These are phyloP conservation scores for Prunus salicina DNA, from an alignment of 306 rosid genomes.

Conservation along the genomic window DNA sequence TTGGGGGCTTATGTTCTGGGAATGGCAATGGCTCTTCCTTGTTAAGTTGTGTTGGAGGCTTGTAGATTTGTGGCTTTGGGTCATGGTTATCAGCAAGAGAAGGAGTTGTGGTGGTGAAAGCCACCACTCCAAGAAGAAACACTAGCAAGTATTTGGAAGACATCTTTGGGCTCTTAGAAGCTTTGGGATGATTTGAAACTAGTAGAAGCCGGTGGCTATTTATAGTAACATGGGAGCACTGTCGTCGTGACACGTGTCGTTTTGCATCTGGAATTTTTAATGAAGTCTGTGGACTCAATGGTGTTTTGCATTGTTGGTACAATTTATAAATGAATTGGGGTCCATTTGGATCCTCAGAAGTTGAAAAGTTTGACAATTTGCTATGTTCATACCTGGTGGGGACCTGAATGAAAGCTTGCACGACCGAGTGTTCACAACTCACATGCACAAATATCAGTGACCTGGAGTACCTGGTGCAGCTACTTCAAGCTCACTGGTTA, in stretches of 20 bases:
- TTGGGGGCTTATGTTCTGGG: background rate
- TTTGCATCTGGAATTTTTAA: background rate
- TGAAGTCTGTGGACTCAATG: background rate
- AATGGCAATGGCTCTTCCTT: background rate
- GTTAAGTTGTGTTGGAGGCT: conserved; percentile 2
- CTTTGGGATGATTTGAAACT: background rate
- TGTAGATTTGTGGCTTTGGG: background rate
- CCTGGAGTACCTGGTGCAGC: background rate
- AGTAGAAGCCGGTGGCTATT: background rate
- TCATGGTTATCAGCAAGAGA: conserved; percentile 13
- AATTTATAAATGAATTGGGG: background rate
- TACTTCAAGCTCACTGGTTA: background rate
- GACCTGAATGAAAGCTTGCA: background rate
- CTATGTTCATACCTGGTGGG: background rate
- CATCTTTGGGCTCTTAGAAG: conserved; percentile 12
- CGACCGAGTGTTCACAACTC: conserved; percentile 2
- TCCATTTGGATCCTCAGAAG: background rate
- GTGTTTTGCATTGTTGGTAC: background rate
- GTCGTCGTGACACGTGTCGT: conserved; percentile 1
- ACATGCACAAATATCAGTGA: background rate
- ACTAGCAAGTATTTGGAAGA: conserved; percentile 10
- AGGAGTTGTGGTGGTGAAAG: conserved; percentile 14
- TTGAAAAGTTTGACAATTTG: conserved; percentile 2
- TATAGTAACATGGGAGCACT: conserved; percentile 13
- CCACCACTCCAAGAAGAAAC: conserved; percentile 34